Base-by-base conservation (phyloP, 441 rosid genomes). In the Adansonia grandidieri region DNA sequence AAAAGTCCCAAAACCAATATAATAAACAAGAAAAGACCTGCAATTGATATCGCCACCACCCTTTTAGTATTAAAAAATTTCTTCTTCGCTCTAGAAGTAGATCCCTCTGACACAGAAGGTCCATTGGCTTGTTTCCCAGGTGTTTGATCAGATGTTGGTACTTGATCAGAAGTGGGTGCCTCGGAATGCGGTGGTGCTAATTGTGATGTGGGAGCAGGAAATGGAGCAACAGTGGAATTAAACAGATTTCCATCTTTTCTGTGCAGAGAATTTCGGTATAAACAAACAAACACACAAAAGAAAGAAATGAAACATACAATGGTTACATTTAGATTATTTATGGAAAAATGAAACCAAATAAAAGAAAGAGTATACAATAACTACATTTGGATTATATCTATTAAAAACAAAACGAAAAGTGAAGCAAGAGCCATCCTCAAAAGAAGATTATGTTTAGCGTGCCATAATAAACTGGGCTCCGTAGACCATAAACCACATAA, bases 231-330 rank as follows among this genome's bases (percentile, higher is more conserved):
- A 2, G 88, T 80, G 40, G 87, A 75, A 81, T 92, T 93, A 84
- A 93, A 93, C 4, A 75, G 88, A 82, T 96, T 96, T 63, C 98
- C 98, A 75, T 89, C 97, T 73, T 84, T 84, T 80, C 99, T 95
- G 91, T 87, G 87, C 32, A 74, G 56, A 45, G 76, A 72, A 78
- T 64, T 69, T 50, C 58, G 80, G 58, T 67, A 70, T 84, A 53
- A 73, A 73, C 75, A 77, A 74, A 62, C 47, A 53, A 56, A 78
- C n/a, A 57, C 8, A 10, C 58, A 60, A 50, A 45, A 80, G 54
- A 63, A 17, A 50, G 11, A 60, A 44, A 48, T 44, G 17, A 44
- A 71, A 60, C 44, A 42, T 15, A 61, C 44, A 63, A 24, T 44
- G 19, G 53, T 9, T 63, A 20, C 48, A 71, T 81, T 19, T 14